Percentiles rank a stretch among this genome's conserved stretches.
Conservation (phyloP, 2,329 filamentous ascomycete species). For the Epichloe aotearoae region DNA sequence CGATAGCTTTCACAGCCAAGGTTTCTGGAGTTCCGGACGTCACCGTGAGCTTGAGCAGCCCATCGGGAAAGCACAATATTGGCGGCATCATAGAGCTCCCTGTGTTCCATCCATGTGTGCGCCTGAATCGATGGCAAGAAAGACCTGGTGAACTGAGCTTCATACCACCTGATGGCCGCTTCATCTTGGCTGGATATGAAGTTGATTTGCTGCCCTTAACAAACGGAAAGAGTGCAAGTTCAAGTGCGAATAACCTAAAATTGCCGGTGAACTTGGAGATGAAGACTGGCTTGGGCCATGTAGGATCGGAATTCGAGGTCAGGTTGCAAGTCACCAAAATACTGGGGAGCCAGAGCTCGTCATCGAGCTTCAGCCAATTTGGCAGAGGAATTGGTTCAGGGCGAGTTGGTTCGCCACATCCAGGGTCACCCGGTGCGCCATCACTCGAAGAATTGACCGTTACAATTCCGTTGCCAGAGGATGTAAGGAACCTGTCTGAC, state of each 20-base stretch:
- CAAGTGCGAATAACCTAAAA: conserved; percentile 53
- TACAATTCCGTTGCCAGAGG: conserved; percentile 62
- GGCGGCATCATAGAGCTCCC: conserved; percentile 68
- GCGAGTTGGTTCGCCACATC: conserved; percentile 27
- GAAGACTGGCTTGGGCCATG: conserved; percentile 61
- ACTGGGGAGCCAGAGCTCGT: conserved; percentile 31
- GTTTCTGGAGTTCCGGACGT: conserved; percentile 91
- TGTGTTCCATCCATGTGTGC: conserved; percentile 91
- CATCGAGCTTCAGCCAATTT: conserved; percentile 22
- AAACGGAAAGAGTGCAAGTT: conserved; percentile 39
- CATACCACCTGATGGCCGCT: conserved; percentile 85
- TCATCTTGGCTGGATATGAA: conserved; percentile 88
- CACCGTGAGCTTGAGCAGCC: conserved; percentile 64
- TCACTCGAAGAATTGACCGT: conserved; percentile 65
- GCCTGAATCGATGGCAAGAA: conserved; percentile 80
- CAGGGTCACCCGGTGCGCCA: conserved; percentile 44
- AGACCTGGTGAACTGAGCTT: conserved; percentile 88
- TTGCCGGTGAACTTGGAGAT: conserved; percentile 74
- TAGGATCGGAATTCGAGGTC: conserved; percentile 80
- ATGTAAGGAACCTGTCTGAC: conserved; percentile 73
- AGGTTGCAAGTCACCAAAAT: conserved; percentile 58
- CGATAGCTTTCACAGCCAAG: conserved; percentile 88
- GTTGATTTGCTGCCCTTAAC: conserved; percentile 73
- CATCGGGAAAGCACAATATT: conserved; percentile 68
- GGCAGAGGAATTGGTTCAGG: conserved; percentile 30